phyloP scores from a whole-genome alignment of 345 rosid species.

The Kernera saxatilis region DNA sequence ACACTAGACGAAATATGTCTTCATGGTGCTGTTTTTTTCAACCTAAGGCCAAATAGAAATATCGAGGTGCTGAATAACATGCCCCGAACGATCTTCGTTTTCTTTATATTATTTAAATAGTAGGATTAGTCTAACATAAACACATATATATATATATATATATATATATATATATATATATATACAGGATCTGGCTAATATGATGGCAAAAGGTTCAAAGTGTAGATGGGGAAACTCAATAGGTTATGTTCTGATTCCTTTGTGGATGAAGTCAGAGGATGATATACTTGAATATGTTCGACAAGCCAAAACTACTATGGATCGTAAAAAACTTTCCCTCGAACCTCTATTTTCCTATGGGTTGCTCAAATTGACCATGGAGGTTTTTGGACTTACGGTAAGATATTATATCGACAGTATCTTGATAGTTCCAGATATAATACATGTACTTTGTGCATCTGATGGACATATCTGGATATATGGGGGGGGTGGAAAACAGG shows the following conservation, averaged over 20 bases:
- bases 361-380: slow-evolving; percentile 15
- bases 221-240: slow-evolving; percentile 46
- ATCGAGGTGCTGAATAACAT: slow-evolving; percentile 48
- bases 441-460: not conserved
- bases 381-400: slow-evolving; percentile 31
- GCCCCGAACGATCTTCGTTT: slow-evolving; percentile 20
- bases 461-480: not conserved
- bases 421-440: not conserved
- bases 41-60: slow-evolving; percentile 41
- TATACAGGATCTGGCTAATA: slow-evolving; percentile 34
- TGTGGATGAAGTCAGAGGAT: slow-evolving; percentile 24
- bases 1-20: slow-evolving; percentile 25
- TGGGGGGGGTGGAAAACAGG: slow-evolving; percentile 9
- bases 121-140: not conserved
- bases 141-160: too few relatives aligned
- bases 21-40: slow-evolving; percentile 37
- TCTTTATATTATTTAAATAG: not conserved
- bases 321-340: slow-evolving; percentile 43
- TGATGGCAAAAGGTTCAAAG: slow-evolving; percentile 36
- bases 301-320: slow-evolving; percentile 35
- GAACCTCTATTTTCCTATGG: slow-evolving; percentile 39
- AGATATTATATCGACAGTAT: not conserved
- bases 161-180: not conserved
- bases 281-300: slow-evolving; percentile 39
- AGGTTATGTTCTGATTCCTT: slow-evolving; percentile 41